phyloP scores from a whole-genome alignment of 345 rosid genomes.

The Tarenaya hassleriana region DNA sequence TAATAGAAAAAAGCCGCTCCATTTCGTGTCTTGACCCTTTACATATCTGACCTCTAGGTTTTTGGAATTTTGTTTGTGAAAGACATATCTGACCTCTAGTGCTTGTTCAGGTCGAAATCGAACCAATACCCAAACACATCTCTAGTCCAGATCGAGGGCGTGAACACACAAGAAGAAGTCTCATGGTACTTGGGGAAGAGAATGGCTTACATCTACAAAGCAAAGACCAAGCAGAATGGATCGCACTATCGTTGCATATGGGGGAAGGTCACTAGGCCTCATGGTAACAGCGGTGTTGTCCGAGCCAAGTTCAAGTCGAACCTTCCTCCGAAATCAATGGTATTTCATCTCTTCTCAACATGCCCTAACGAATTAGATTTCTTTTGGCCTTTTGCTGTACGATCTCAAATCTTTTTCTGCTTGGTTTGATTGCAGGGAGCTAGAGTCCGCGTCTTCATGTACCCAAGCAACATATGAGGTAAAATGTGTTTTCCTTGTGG shows the following conservation, averaged over 20 bases:
- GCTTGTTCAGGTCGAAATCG: slow-evolving; percentile 55
- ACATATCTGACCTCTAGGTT: too few relatives aligned
- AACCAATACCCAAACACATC: slow-evolving; percentile 81
- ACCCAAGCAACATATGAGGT: slow-evolving; percentile 58
- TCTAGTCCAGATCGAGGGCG: slow-evolving; percentile 74
- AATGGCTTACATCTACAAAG: slow-evolving; percentile 86
- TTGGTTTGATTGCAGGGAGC: slow-evolving; percentile 48
- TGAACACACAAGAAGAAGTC: slow-evolving; percentile 75
- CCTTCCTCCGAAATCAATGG: slow-evolving; percentile 88
- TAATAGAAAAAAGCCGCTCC: too few relatives aligned
- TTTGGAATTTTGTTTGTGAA: too few relatives aligned
- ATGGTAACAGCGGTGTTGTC: slow-evolving; percentile 84
- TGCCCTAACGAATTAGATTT: background rate
- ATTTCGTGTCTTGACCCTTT: too few relatives aligned
- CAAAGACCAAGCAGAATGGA: slow-evolving; percentile 70
- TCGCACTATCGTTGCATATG: slow-evolving; percentile 80
- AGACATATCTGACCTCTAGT: too few relatives aligned
- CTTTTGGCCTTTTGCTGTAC: background rate
- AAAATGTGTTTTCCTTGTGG: too few relatives aligned
- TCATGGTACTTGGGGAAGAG: slow-evolving; percentile 75
- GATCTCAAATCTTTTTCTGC: background rate
- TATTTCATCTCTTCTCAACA: slow-evolving; percentile 14
- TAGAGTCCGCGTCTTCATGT: slow-evolving; percentile 77
- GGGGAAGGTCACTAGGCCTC: slow-evolving; percentile 87
- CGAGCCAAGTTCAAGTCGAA: slow-evolving; percentile 83